Base-by-base conservation (phyloP, 2,329 filamentous ascomycete species). In the Arthrobotrys sphaeroides region DNA sequence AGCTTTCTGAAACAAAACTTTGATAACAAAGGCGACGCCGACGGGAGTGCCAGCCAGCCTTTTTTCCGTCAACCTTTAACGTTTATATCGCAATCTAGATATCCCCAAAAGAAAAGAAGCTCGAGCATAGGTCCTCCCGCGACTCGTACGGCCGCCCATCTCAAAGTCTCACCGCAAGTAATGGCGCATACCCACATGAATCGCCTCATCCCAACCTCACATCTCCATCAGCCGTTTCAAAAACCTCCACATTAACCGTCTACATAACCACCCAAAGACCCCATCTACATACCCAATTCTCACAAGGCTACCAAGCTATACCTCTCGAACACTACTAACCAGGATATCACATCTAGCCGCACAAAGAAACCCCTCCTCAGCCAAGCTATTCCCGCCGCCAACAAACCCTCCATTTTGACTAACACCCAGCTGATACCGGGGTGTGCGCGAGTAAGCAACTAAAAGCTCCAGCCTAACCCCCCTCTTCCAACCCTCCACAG, bases 271-370 rank as follows among this genome's bases (percentile, higher is more conserved):
- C n/a, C 5, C n/a, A 43, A 3, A 43, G 16, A 18, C 5, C 5
- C 18, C 49, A 55, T 16, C 47, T 36, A 12, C 9, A 33, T 51
- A 31, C 28, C n/a, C n/a, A n/a, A n/a, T n/a, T n/a, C n/a, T n/a
- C n/a, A n/a, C n/a, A n/a, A n/a, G n/a, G 16, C 24, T 13, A 2
- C 16, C 5, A 12, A 47, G 20, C 43, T 47, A 47, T 24, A n/a
- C 26, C 36, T 40, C 16, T 16, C 31, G 10, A 55, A 33, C 51
- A 36, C 20, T 57, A 26, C 51, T 57, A 57, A 43, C 53, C 24
- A 43, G 53, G 53, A 59, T 59, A 20, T n/a, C n/a, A n/a, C n/a
- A n/a, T 59, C 53, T 43, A 40, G 53, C 53, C 53, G 53, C 53
- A 28, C 5, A 22, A 55, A 55, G 38, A 42, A 57, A 59, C 7